phyloP scores from a whole-genome alignment of 1,284 basidiomycete genomes.

The Schizopora paradoxa region DNA sequence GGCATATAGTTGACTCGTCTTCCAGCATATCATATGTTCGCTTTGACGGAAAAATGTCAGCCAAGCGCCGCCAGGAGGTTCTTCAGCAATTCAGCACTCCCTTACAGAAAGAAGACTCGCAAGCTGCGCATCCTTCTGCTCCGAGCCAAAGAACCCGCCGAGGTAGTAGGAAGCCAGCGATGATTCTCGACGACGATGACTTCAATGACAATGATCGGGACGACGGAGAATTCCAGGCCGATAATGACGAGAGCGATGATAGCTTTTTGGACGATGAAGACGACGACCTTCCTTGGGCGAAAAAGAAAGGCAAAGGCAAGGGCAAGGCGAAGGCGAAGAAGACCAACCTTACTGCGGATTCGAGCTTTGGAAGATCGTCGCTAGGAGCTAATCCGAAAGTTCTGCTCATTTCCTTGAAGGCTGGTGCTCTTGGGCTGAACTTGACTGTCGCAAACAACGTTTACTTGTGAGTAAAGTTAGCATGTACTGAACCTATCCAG shows the following conservation, averaged over 20 bases:
- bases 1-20: conserved; percentile 15
- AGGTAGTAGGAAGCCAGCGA: conserved; percentile 16
- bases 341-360: conserved; percentile 10
- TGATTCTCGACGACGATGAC: conserved; percentile 25
- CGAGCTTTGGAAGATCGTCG: conserved; percentile 20
- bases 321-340: conserved; percentile 29
- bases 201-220: conserved; percentile 34
- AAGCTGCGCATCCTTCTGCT: conserved; percentile 11
- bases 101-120: conserved; percentile 33
- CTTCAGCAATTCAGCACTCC: conserved; percentile 71
- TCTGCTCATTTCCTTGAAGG: conserved; percentile 85
- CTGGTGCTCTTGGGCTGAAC: conserved; percentile 80
- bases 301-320: conserved; percentile 32
- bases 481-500: neutral
- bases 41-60: conserved; percentile 81
- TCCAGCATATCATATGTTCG: conserved; percentile 68
- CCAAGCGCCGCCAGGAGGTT: conserved; percentile 70
- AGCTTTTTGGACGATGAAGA: conserved; percentile 40
- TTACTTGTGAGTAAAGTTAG: conserved; percentile 57
- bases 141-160: conserved; percentile 14
- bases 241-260: conserved; percentile 30
- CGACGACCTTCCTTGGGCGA: conserved; percentile 27
- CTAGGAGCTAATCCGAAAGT: conserved; percentile 57
- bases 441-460: conserved; percentile 88
- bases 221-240: conserved; percentile 24